Base-by-base conservation (phyloP, 805 yeast species). In the Pichia nanzhaoensis region DNA sequence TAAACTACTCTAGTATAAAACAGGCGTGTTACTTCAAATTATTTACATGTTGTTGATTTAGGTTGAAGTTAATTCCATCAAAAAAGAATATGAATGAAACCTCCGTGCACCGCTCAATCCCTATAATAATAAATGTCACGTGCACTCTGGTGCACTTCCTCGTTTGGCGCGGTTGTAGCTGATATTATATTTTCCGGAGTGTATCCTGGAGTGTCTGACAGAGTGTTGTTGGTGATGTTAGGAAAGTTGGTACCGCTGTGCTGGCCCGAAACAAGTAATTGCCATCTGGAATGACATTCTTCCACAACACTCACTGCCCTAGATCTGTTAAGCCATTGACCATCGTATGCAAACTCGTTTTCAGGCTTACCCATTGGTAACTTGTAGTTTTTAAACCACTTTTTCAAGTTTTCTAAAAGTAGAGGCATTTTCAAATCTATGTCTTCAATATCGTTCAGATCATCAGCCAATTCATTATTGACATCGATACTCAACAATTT, bases 381-480 rank as follows among this genome's bases (percentile, higher is more conserved):
- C 64, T 87, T 87, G 72, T 87, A 87, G 57, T 80, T 77, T 68
- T 82, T 77, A 69, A 86, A 86, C 96, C 96, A 87, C 52, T 69
- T 77, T 58, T 76, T 75, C 34, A 90, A 78, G 34, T 80, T 77
- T 47, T 77, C 69, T 52, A 87, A 67, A 42, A 85, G 67, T n/a
- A 83, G 83, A 32, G 95, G 95, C 68, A 83, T 73, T 51, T 73
- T 68, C 21, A 63, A 62, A 48, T 80, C 79, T 24, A 87, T 86
- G 64, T 86, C 95, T 49, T 70, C 69, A 38, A 87, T 71, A 59
- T 75, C 80, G 56, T 80, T 69, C 46, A 87, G 61, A 52, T 76
- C 68, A 5, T 69, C 47, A 20, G 87, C 81, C 58, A 82, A 59
- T 38, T 85, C 82, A 61, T 86, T 95, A 43, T 73, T 67, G 27